These are phyloP conservation scores for Alternaria solani DNA, from an alignment of 2,329 filamentous ascomycete species.

Conservation along the genomic window DNA sequence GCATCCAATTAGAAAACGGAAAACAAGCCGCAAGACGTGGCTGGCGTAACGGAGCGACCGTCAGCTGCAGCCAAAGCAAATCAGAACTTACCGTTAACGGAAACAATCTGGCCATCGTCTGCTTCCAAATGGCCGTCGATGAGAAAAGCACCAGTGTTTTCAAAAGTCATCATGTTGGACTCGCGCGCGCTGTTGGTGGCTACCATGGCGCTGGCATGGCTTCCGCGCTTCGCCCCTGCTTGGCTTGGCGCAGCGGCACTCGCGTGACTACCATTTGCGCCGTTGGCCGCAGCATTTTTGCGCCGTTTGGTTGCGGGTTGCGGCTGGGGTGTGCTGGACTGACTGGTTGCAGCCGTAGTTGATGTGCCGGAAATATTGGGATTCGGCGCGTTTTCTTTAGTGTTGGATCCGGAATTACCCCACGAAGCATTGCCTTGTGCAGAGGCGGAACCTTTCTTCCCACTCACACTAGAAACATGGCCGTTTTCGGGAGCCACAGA, in stretches of 20 bases:
- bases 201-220: slow-evolving; percentile 43
- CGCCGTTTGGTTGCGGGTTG: slow-evolving; percentile 72
- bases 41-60: slow-evolving; percentile 39
- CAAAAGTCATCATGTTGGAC: slow-evolving; percentile 90
- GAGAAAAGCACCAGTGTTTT: slow-evolving; percentile 71
- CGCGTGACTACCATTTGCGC: slow-evolving; percentile 47
- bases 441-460: slow-evolving; percentile 51
- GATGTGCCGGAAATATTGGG: slow-evolving; percentile 64
- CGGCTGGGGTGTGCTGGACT: slow-evolving; percentile 45
- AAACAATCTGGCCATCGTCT: slow-evolving; percentile 86
- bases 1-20: slow-evolving; percentile 48
- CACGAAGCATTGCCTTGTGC: slow-evolving; percentile 52
- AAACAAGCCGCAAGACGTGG: slow-evolving; percentile 36
- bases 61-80: slow-evolving; percentile 32
- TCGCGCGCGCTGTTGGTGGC: slow-evolving; percentile 61
- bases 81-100: slow-evolving; percentile 76
- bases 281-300: slow-evolving; percentile 69
- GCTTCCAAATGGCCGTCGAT: slow-evolving; percentile 82
- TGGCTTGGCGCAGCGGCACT: slow-evolving; percentile 52
- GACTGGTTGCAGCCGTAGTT: slow-evolving; percentile 60
- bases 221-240: slow-evolving; percentile 43
- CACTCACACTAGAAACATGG: slow-evolving; percentile 43
- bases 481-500: slow-evolving; percentile 44
- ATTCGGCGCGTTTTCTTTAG: slow-evolving; percentile 46
- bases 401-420: slow-evolving; percentile 46